Conservation (phyloP, 108 stramenopile genomes). For the Pelagomonas calceolata region DNA sequence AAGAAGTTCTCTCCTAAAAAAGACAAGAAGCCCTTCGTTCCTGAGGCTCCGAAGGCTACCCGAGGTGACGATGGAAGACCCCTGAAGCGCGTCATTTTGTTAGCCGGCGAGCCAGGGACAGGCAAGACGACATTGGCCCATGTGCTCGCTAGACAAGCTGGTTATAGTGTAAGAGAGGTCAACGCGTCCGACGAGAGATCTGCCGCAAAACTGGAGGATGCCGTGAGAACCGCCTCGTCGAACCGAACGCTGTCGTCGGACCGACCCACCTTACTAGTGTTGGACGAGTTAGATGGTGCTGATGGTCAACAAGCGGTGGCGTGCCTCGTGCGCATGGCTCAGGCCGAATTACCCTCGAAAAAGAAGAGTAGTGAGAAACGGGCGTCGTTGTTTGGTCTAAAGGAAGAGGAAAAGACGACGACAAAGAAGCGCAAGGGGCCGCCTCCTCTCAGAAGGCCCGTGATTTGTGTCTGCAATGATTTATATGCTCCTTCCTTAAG, state of each 20-base stretch:
- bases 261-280: constrained; percentile 74
- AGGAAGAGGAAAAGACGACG: background rate
- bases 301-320: constrained; percentile 72
- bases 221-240: constrained; percentile 51
- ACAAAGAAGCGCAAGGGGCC: constrained; percentile 23
- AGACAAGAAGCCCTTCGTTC: background rate
- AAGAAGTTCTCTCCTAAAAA: background rate
- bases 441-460: constrained; percentile 64
- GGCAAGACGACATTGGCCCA: constrained; percentile 98
- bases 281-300: constrained; percentile 93
- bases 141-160: constrained; percentile 70
- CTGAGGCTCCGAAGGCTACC: background rate
- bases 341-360: constrained; percentile 47
- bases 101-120: constrained; percentile 81
- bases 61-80: constrained; percentile 50
- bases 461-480: constrained; percentile 97
- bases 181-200: constrained; percentile 94
- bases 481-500: constrained; percentile 81
- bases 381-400: background rate
- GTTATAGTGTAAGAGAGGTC: constrained; percentile 82
- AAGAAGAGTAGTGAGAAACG: background rate
- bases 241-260: constrained; percentile 15
- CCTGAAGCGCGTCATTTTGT: constrained; percentile 66
- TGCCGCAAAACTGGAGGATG: constrained; percentile 59
- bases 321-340: constrained; percentile 71